Evolutionary conservation across 306 rosid species (phyloP).

Genomic region (Quercus gilva): DNA sequence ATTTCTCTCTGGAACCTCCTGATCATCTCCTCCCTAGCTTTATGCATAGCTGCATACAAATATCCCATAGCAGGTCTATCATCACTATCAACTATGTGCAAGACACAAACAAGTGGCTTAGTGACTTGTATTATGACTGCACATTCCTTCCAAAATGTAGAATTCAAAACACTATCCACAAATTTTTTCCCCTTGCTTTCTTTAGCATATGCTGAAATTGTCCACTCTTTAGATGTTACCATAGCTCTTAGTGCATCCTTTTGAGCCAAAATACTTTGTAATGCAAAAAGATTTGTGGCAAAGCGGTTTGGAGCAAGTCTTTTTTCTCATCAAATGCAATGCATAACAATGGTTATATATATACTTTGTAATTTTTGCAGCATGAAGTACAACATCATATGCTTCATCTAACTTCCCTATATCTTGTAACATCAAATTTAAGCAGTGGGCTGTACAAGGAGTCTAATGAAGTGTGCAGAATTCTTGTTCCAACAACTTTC

Average conservation of each 20-base stretch:
- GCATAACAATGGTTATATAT: too few relatives aligned
- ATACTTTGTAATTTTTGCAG: too few relatives aligned
- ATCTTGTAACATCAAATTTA: not conserved
- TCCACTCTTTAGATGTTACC: not conserved
- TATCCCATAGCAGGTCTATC: not conserved
- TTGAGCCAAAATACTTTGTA: too few relatives aligned
- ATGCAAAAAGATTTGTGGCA: too few relatives aligned
- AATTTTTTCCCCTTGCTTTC: not conserved
- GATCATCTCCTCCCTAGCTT: not conserved
- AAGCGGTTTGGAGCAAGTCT: too few relatives aligned
- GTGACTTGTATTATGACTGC: not conserved
- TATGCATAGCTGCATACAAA: not conserved
- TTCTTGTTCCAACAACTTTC: not conserved
- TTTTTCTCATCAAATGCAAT: too few relatives aligned
- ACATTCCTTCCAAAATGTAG: too few relatives aligned
- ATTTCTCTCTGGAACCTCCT: too few relatives aligned
- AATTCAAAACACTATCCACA: not conserved
- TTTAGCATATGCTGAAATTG: not conserved
- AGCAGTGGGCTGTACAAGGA: not conserved
- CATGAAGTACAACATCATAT: too few relatives aligned
- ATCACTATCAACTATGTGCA: not conserved
- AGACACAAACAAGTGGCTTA: not conserved
- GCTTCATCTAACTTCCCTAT: too few relatives aligned
- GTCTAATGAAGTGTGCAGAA: not conserved
- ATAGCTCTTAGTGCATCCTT: not conserved